A percentile compares a stretch with the other conserved stretches of the same genome.
Evolutionary conservation across 1,139 yeast genomes (phyloP).

Genomic region (Pichia inconspicua): DNA sequence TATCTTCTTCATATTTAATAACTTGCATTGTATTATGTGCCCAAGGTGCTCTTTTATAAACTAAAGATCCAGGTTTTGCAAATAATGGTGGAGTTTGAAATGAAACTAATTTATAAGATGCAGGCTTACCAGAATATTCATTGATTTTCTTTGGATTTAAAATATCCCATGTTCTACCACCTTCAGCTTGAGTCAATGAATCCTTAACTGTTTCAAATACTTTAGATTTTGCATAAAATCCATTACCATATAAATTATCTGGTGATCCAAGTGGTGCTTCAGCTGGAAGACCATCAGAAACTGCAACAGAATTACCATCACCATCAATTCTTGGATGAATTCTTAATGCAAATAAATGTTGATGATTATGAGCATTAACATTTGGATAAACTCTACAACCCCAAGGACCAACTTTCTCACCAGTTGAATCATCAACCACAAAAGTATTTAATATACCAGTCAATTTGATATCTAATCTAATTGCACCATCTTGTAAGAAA

Average conservation of each 20-base stretch:
- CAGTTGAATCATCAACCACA: slow-evolving; percentile 50
- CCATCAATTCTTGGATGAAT: slow-evolving; percentile 78
- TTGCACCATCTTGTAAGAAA: slow-evolving; percentile 77
- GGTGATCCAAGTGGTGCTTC: slow-evolving; percentile 54
- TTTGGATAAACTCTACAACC: slow-evolving; percentile 76
- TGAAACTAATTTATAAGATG: slow-evolving; percentile 72
- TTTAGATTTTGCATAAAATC: slow-evolving; percentile 55
- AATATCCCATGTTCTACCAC: slow-evolving; percentile 72
- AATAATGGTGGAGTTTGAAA: slow-evolving; percentile 65
- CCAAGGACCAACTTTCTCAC: slow-evolving; percentile 64
- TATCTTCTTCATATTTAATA: slow-evolving; percentile 59
- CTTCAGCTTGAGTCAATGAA: slow-evolving; percentile 56
- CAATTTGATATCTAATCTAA: slow-evolving; percentile 67
- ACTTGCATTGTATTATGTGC: slow-evolving; percentile 61
- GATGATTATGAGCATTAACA: slow-evolving; percentile 80
- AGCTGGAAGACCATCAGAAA: slow-evolving; percentile 55
- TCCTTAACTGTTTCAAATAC: slow-evolving; percentile 61
- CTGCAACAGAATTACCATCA: slow-evolving; percentile 65
- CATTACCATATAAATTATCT: slow-evolving; percentile 71
- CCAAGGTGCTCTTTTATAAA: slow-evolving; percentile 78
- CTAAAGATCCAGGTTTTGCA: slow-evolving; percentile 69
- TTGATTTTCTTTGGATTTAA: slow-evolving; percentile 63
- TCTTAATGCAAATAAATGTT: slow-evolving; percentile 74
- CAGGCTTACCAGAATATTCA: slow-evolving; percentile 66
- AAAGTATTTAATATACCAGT: slow-evolving; percentile 77